Percentiles rank a stretch among this genome's conserved stretches.
phyloP scores from a whole-genome alignment of 345 rosid genomes.

The Citrus unshiu region DNA sequence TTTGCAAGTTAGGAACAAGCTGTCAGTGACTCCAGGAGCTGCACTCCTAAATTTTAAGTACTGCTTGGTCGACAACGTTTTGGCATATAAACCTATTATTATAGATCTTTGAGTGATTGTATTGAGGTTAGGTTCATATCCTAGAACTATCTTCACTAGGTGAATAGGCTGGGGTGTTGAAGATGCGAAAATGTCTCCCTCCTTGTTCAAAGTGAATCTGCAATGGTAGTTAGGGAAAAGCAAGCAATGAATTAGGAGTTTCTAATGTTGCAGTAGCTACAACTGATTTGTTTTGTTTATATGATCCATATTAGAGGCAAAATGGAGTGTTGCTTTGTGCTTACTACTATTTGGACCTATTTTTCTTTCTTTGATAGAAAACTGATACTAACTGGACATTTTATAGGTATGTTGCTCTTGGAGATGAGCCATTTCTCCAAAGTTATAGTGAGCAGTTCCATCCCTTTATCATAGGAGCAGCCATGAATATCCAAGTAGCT shows the following conservation, averaged over 20 bases:
- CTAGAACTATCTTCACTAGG: not conserved
- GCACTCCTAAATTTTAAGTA: not conserved
- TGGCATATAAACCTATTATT: not conserved
- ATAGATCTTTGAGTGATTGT: not conserved
- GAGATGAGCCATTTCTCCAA: constrained; percentile 79
- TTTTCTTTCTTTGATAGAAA: not conserved
- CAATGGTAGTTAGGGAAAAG: not conserved
- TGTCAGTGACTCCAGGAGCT: not conserved
- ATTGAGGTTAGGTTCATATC: not conserved
- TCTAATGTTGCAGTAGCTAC: not conserved
- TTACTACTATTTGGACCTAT: not conserved
- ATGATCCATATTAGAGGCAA: not conserved
- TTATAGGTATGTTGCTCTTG: constrained; percentile 74
- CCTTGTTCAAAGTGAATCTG: not conserved
- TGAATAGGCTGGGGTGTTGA: not conserved
- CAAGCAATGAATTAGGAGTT: not conserved
- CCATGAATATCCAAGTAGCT: constrained; percentile 71
- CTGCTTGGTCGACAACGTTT: not conserved
- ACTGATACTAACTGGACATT: constrained; percentile 3
- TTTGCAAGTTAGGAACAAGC: not conserved
- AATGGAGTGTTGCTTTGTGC: not conserved
- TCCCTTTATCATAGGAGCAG: constrained; percentile 76
- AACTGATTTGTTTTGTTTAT: not conserved
- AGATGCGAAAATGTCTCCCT: not conserved
- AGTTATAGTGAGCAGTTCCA: constrained; percentile 65